Evolutionary conservation across 2,329 filamentous ascomycete species (phyloP), one percentile per base, ranked within the genome.

Genomic region (Sporothrix pallida): DNA sequence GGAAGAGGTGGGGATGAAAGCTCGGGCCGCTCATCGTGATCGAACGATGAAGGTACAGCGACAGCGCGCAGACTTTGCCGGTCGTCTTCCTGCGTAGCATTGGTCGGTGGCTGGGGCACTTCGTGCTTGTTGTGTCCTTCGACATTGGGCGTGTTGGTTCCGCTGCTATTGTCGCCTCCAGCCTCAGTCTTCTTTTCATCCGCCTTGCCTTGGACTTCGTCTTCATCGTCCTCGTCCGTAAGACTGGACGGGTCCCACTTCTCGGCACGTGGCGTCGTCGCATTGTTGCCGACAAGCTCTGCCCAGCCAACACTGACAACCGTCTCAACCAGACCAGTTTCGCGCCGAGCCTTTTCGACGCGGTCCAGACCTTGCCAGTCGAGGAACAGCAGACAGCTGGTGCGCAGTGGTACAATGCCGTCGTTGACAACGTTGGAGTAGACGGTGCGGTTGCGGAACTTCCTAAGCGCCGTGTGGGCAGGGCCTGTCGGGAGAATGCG

Each of bases 391-490:
- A 99, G 85, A 81, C 95, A 99, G 76, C 95, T 98, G 4, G 96
- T 99, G 26, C 96, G 90, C 48, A 99, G 84, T 2, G 96, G 96
- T 4, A 99, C 96, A 77, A 99, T 98, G 2, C 95, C 95, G 82
- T 98, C 95, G 79, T 98, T 98, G 77, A 98, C 95, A 13, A 98
- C 95, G 79, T 98, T 98, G 1, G 95, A 97, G 81, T 98, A 98
- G 1, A 98, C 87, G 0, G 96, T 98, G 17, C 95, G 88, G 80
- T 97, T 97, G 26, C 93, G 87, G 81, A 98, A 98, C 82, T 93
- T 94, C 80, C 92, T 91, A 56, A 98, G 83, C 0, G 95, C 95
- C 72, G 90, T 89, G 81, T 98, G 95, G 7, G 95, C 96, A 17
- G 95, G 95, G 0, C 95, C 95, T 8, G 93, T 97, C 0, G 96